Evolutionary conservation across 495 filamentous ascomycete species (phyloP), one percentile per base, ranked within the genome.

Genomic region (Tuber melanosporum): DNA sequence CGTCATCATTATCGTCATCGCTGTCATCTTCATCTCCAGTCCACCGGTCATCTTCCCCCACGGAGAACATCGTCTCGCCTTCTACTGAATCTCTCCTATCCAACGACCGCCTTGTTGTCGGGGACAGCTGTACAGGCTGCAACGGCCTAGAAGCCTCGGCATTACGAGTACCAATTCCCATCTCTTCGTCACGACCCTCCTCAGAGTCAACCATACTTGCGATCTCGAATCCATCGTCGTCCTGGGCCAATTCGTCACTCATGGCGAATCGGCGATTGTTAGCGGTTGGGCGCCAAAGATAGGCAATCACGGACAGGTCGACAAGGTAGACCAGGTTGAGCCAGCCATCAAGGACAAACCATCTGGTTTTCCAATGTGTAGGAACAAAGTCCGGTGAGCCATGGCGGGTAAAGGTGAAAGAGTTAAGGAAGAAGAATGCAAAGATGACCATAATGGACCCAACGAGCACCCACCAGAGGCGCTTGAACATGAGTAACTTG

Each of bases 311-410:
- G 62, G 88, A 89, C 39, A 99, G 91, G 83, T 98, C 94, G 79
- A 91, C 91, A 71, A 99, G 88, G 84, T 99, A 99, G 36, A 99
- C 96, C 26, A 98, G 83, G 85, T 98, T 98, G 73, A 98, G 88
- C 95, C 95, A 99, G 74, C 95, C 95, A 83, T 99, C 95, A 17
- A 98, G 89, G 43, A 99, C 90, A 84, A 99, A 99, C 95, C 95
- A 99, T 73, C 95, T 87, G 26, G 91, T 92, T 87, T 96, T 92
- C 95, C 95, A 99, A 86, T 98, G 94, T 74, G 92, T 91, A 4
- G 96, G 95, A 15, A 96, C 93, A 83, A 96, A 99, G 84, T 94
- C 92, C 8, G 92, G 92, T 77, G 94, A 90, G 62, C 88, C 88
- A 75, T 88, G 89, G 39, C 93, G 93, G 71, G 93, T 94, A 82